Percentiles rank a stretch among this genome's conserved stretches.
These are phyloP conservation scores for Didymella glomerata DNA, from an alignment of 2,329 filamentous ascomycete species.

Conservation along the genomic window DNA sequence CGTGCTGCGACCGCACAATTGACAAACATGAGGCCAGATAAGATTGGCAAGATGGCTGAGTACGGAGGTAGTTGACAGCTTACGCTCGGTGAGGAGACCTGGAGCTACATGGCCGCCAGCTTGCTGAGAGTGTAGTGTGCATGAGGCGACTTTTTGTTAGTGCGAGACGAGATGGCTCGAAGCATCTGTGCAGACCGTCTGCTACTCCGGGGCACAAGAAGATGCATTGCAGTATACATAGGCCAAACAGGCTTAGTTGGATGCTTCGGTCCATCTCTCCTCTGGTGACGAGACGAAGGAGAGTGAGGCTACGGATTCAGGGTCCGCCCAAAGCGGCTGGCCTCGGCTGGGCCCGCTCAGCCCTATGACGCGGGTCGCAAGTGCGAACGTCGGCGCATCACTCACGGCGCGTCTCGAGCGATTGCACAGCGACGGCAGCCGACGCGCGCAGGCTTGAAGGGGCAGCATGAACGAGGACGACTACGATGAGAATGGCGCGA, in stretches of 20 bases:
- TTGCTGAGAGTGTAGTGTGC: too few species aligned
- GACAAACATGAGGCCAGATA: background rate
- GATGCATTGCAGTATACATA: too few species aligned
- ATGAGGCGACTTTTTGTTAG: too few species aligned
- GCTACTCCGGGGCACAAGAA: too few species aligned
- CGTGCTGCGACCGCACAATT: too few species aligned
- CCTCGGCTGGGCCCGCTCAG: constrained; percentile 11
- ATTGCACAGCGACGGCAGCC: constrained; percentile 9
- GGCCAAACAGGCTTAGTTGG: too few species aligned
- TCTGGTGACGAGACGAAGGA: background rate
- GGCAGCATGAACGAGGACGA: constrained; percentile 57
- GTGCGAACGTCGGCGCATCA: constrained; percentile 14
- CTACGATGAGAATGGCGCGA: constrained; percentile 54
- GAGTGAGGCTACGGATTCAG: background rate
- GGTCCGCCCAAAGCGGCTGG: background rate
- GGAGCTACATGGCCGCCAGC: background rate
- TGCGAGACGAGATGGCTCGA: too few species aligned
- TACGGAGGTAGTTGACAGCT: too few species aligned
- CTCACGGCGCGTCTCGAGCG: constrained; percentile 1
- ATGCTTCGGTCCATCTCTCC: too few species aligned
- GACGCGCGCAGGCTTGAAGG: constrained; percentile 22
- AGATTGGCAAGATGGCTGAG: background rate
- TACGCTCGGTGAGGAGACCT: background rate
- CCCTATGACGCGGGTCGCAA: constrained; percentile 20
- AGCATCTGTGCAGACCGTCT: too few species aligned